Evolutionary conservation across 805 yeast species (phyloP).

Genomic region (Lachancea mirantina): DNA sequence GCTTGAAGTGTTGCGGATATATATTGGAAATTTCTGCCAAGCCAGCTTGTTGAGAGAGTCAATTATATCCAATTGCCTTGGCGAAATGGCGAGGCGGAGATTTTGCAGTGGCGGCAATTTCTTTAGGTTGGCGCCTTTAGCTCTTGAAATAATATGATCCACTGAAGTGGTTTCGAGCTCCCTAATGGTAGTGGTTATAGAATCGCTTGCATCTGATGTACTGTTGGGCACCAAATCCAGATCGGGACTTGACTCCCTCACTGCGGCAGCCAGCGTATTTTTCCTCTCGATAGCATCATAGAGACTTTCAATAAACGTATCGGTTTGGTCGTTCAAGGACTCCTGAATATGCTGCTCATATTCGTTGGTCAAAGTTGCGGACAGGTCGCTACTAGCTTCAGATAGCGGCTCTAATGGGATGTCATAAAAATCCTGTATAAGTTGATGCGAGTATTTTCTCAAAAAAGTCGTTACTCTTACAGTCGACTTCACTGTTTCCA

Average conservation of each 20-base stretch:
- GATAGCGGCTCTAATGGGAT: conserved; percentile 7
- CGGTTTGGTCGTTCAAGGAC: conserved; percentile 53
- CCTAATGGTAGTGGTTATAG: conserved; percentile 13
- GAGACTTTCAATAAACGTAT: conserved; percentile 55
- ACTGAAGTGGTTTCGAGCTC: conserved; percentile 14
- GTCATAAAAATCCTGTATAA: conserved; percentile 20
- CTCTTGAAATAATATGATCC: conserved; percentile 9
- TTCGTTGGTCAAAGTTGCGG: conserved; percentile 11
- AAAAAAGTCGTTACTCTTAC: conserved; percentile 30
- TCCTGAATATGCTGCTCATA: conserved; percentile 32
- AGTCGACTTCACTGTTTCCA: conserved; percentile 37
- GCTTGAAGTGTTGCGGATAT: conserved; percentile 55
- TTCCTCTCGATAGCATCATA: conserved; percentile 45
- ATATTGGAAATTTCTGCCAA: conserved; percentile 69
- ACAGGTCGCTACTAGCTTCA: conserved; percentile 11
- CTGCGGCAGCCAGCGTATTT: conserved; percentile 16
- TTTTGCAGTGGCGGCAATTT: conserved; percentile 12
- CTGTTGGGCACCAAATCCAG: too few species aligned
- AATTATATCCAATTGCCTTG: conserved; percentile 46
- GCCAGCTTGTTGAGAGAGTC: conserved; percentile 47
- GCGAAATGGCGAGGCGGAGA: conserved; percentile 13
- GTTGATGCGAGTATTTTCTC: conserved; percentile 22
- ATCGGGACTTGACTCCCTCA: conserved; percentile 12
- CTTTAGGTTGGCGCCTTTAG: not conserved
- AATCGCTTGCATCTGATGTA: conserved; percentile 8